phyloP scores from a whole-genome alignment of 2,329 filamentous ascomycete genomes.

The Stagonosporopsis rhizophila region DNA sequence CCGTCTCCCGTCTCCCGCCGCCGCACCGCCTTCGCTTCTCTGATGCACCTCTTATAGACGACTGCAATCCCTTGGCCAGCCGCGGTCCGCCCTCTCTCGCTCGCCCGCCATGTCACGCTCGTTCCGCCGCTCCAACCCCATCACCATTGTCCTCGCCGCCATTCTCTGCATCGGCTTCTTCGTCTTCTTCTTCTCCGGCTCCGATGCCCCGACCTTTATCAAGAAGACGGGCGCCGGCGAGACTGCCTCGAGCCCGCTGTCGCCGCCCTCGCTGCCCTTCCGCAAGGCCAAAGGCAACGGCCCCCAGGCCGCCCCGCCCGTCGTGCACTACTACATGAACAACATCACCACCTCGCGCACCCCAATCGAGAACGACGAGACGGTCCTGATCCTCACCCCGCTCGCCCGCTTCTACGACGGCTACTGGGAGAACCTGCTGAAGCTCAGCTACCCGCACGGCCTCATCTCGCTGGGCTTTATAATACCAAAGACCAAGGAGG shows the following conservation, averaged over 20 bases:
- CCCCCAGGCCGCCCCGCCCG: constrained; percentile 74
- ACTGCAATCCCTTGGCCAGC: constrained; percentile 35
- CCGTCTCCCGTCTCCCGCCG: constrained; percentile 12
- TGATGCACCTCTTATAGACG: constrained; percentile 46
- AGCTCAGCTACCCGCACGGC: constrained; percentile 87
- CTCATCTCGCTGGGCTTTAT: constrained; percentile 96
- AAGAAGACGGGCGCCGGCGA: constrained; percentile 58
- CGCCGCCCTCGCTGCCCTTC: constrained; percentile 76
- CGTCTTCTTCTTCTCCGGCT: constrained; percentile 68
- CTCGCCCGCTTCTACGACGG: constrained; percentile 90
- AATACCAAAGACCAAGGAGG: constrained; percentile 89
- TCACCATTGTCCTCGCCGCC: constrained; percentile 75
- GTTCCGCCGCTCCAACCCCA: constrained; percentile 79
- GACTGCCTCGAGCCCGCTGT: constrained; percentile 73
- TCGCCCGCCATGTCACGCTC: constrained; percentile 65
- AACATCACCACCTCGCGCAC: constrained; percentile 83
- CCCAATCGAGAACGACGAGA: constrained; percentile 80
- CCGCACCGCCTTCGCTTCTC: constrained; percentile 27
- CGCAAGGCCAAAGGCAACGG: constrained; percentile 67
- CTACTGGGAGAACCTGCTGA: constrained; percentile 94
- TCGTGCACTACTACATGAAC: constrained; percentile 93
- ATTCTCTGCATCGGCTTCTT: constrained; percentile 71
- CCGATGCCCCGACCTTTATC: constrained; percentile 58
- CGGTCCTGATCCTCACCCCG: constrained; percentile 88
- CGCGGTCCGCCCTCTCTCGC: constrained; percentile 34